Evolutionary conservation across 257 asterid species (phyloP).

Genomic region (Ophiorrhiza pumila): DNA sequence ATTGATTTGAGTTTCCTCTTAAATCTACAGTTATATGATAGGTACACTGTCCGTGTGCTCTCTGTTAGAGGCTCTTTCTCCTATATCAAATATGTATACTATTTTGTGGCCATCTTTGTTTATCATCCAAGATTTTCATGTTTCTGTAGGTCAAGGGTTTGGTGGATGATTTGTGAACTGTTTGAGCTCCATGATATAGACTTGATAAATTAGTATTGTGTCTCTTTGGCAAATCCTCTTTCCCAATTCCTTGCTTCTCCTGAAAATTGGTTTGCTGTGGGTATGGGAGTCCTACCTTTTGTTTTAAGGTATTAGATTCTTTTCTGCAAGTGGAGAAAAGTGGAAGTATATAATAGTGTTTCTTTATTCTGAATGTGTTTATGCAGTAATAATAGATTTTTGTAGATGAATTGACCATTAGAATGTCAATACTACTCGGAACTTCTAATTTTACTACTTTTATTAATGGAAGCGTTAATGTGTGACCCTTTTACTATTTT

Average conservation of each 20-base stretch:
- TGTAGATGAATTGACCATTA: not conserved
- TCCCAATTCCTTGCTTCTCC: not conserved
- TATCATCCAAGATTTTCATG: not conserved
- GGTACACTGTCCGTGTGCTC: not conserved
- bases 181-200: not conserved
- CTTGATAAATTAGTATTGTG: not conserved
- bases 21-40: not conserved
- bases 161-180: not conserved
- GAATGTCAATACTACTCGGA: not conserved
- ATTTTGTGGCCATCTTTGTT: not conserved
- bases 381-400: no score
- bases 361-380: not conserved
- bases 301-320: not conserved
- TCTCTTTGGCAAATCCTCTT: not conserved
- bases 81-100: not conserved
- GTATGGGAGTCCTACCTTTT: not conserved
- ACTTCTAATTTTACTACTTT: no score
- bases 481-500: conserved; percentile 24
- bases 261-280: not conserved
- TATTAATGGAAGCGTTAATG: conserved; percentile 8
- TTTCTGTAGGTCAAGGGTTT: not conserved
- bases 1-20: no score
- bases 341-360: not conserved
- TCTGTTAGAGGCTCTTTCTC: not conserved
- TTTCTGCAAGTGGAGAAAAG: not conserved